Conservation (phyloP, 2,329 filamentous ascomycete species). For the Colletotrichum sp. region DNA sequence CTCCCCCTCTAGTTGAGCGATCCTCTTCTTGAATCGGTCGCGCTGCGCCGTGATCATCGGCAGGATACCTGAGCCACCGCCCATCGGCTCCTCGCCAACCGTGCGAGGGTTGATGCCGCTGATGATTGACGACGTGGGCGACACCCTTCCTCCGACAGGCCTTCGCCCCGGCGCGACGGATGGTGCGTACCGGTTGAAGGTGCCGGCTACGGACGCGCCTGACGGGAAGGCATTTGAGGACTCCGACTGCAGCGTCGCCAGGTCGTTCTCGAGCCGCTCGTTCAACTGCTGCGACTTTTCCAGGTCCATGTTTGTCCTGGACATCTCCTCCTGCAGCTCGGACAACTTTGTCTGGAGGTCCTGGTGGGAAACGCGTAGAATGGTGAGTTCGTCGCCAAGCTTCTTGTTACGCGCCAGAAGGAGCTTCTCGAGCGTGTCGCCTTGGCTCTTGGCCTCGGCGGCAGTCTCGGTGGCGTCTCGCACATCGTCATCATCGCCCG, state of each 20-base stretch:
- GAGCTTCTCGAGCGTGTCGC: slow-evolving; percentile 88
- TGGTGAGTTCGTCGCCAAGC: slow-evolving; percentile 88
- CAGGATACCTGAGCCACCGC: slow-evolving; percentile 83
- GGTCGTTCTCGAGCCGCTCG: slow-evolving; percentile 88
- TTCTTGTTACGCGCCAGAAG: slow-evolving; percentile 96
- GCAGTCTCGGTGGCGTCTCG: slow-evolving; percentile 52
- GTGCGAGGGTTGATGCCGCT: slow-evolving; percentile 86
- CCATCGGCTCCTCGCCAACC: slow-evolving; percentile 66
- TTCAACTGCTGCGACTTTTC: slow-evolving; percentile 86
- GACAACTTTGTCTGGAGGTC: slow-evolving; percentile 84
- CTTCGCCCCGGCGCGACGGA: slow-evolving; percentile 64
- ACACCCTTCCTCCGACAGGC: slow-evolving; percentile 72
- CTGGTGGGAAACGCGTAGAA: slow-evolving; percentile 91
- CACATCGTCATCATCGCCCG: slow-evolving; percentile 76
- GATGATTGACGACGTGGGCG: slow-evolving; percentile 97
- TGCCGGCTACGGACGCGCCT: slow-evolving; percentile 91
- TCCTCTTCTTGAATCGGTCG: slow-evolving; percentile 97
- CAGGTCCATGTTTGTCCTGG: slow-evolving; percentile 82
- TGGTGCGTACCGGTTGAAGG: slow-evolving; percentile 82
- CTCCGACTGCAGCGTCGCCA: slow-evolving; percentile 86
- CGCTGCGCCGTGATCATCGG: slow-evolving; percentile 98
- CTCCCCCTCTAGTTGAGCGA: slow-evolving; percentile 87
- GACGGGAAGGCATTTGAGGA: slow-evolving; percentile 84
- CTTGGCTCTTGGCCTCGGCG: slow-evolving; percentile 60
- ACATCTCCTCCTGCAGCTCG: slow-evolving; percentile 82